Evolutionary conservation across 305 asterid genomes (phyloP), one percentile per base, ranked within the genome.

Genomic region (Fraxinus nigra): DNA sequence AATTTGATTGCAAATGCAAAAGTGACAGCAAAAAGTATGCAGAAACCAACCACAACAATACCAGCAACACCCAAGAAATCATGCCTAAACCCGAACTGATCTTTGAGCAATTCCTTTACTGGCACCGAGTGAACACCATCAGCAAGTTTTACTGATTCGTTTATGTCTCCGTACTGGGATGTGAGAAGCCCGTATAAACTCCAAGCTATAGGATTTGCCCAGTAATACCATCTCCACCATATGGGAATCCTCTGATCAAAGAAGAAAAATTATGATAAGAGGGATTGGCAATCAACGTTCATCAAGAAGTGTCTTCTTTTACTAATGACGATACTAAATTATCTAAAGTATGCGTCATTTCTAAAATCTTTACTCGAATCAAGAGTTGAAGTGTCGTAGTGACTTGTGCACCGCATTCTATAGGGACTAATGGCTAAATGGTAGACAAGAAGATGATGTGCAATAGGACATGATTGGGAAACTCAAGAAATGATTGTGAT

Each of bases 221-320:
- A 93, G 82, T 91, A 91, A 77, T 92, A 93, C 98, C 98, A 93
- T 88, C 93, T 91, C 98, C 98, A 93, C 97, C 97, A 93, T 77
- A 93, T 75, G 0, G 97, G 98, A 8, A 92, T 91, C 87, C 98
- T 91, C 98, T 93, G 90, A 20, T 73, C 9, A 67, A 11, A 77
- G 5, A 59, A 18, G 28, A 38, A 69, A 20, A 48, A 80, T 4
- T 18, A 83, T 14, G 20, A 81, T 24, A 13, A 38, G 65, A 69
- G 51, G 3, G 22, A 11, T 9, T 18, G 13, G 43, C 5, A 22
- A 13, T 46, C n/a, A 26, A 77, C 38, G 70, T 81, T 33, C 51
- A 20, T 82, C 72, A 72, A 54, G 75, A 9, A 59, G 28, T 0
- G 48, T 22, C 37, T 51, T 51, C n/a, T 48, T 51, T 51, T 4